Base-by-base conservation (phyloP, 139 green algal species). In the Chlamydomonas applanata region DNA sequence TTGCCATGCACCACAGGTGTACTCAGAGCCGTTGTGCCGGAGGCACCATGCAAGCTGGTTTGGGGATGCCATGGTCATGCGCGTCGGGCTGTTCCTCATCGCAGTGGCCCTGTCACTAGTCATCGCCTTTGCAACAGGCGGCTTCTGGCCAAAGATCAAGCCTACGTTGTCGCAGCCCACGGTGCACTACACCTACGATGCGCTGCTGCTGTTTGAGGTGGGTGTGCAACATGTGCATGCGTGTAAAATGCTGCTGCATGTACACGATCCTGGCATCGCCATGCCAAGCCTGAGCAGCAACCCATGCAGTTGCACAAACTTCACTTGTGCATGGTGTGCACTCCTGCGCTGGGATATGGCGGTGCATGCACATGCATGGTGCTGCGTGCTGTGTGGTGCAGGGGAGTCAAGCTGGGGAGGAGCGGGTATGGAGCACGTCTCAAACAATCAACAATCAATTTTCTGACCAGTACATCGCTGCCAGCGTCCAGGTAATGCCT, bases 401-500 rank as follows among this genome's bases (percentile, higher is more conserved):
- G 72, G 78, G 79, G 3, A 1, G 29, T 25, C 40, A 57, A 4
- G 33, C 72, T n/a, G 79, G 79, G 2, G 44, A 82, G 34, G 73
- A 83, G 30, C 30, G 77, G n/a, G 49, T 89, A 1, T 89, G 83
- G 83, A 84, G 54, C 29, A 83, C 79, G 25, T 84, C 71, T 19
- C 36, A 56, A 7, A 36, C n/a, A 0, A 34, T 86, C 2, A 81
- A 80, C 49, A 33, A 54, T 3, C 49, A 81, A 52, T 84, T 86
- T 29, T 30, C 61, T 0, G 44, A 73, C 53, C 46, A 65, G 46
- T 73, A 53, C 20, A 25, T 76, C 14, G 59, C 77, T 20, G 83
- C 80, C 45, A 79, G n/a, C 9, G 72, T 89, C 2, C 69, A 89
- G 83, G 83, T 89, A 24, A 4, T n/a, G n/a, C n/a, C n/a, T n/a